phyloP scores from a whole-genome alignment of 2,329 filamentous ascomycete genomes.

The Colletotrichum graminicola region DNA sequence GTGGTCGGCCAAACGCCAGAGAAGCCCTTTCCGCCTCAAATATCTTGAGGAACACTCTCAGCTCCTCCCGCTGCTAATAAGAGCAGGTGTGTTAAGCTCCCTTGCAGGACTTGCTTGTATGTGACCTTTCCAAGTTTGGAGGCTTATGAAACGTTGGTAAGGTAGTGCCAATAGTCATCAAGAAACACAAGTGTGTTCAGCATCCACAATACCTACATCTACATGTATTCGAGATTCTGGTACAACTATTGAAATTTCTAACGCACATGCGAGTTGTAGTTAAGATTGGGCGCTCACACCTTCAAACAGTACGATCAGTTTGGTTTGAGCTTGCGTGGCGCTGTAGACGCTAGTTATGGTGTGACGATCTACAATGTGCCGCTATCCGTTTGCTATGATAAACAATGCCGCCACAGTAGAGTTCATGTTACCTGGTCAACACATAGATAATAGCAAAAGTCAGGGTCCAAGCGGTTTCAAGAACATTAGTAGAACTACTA shows the following conservation, averaged over 20 bases:
- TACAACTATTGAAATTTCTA: no score
- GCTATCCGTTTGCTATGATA: background rate
- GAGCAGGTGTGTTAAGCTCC: constrained; percentile 12
- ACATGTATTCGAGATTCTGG: background rate
- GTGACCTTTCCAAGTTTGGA: constrained; percentile 6
- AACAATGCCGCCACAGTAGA: background rate
- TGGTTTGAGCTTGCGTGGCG: background rate
- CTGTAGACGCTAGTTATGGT: background rate
- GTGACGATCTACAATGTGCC: background rate
- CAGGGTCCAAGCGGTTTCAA: background rate
- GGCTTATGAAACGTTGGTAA: background rate
- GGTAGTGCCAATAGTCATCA: background rate
- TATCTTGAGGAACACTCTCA: constrained; percentile 1
- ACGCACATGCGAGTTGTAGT: no score
- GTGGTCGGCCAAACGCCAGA: background rate
- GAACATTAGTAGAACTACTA: constrained; percentile 12
- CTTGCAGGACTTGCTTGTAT: constrained; percentile 1
- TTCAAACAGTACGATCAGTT: background rate
- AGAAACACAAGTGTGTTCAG: background rate
- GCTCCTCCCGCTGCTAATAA: constrained; percentile 1
- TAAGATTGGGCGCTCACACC: background rate
- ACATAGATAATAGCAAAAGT: background rate
- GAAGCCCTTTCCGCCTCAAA: background rate
- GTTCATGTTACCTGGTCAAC: background rate
- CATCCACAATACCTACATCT: constrained; percentile 1